Percentiles rank a stretch among this genome's conserved stretches.
Conservation (phyloP, 257 asterid species). For the Ajuga chamaepitys region DNA sequence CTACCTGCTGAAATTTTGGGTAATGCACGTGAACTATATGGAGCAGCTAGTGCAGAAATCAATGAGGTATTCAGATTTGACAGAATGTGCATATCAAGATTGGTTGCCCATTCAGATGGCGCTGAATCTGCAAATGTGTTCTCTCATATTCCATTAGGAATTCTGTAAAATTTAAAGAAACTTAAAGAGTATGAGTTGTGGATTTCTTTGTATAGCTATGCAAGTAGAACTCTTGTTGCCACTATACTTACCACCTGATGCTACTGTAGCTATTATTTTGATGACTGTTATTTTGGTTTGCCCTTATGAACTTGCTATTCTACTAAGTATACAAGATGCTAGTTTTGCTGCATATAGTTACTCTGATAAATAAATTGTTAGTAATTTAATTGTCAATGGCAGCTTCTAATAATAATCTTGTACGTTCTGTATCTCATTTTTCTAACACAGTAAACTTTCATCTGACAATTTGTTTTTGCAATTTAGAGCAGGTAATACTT, state of each 20-base stretch:
- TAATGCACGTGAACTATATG: slow-evolving; percentile 79
- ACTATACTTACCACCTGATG: slow-evolving; percentile 4
- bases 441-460: neutral
- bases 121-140: slow-evolving; percentile 5
- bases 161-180: neutral
- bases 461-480: slow-evolving; percentile 13
- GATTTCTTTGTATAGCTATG: neutral
- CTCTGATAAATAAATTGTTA: neutral
- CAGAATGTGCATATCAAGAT: slow-evolving; percentile 7
- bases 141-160: slow-evolving; percentile 1
- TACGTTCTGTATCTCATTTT: neutral
- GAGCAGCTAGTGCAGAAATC: slow-evolving; percentile 91
- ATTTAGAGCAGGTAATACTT: slow-evolving; percentile 67
- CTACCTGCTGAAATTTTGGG: slow-evolving; percentile 59
- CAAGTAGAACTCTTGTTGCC: neutral
- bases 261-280: neutral
- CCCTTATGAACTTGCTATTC: neutral
- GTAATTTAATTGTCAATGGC: slow-evolving; percentile 3
- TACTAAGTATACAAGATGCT: neutral
- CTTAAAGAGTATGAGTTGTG: neutral
- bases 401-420: neutral
- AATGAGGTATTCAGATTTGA: slow-evolving; percentile 58
- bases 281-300: neutral
- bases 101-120: slow-evolving; percentile 2
- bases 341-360: neutral